phyloP scores from a whole-genome alignment of 202 grass and related monocot species.

The Bolboschoenoplectus hybrid region DNA sequence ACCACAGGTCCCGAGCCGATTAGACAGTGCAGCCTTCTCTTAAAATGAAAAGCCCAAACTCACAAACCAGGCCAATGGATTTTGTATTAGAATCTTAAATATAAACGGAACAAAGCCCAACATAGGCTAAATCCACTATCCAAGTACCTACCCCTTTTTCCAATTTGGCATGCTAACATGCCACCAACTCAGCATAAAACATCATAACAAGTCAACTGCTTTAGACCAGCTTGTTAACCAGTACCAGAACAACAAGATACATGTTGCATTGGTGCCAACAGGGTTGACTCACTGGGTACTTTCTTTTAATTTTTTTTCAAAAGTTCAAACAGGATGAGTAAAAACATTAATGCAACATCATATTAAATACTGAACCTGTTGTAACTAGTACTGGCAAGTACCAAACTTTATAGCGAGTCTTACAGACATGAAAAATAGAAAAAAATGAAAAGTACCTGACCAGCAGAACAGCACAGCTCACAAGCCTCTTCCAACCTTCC shows the following conservation, averaged over 20 bases:
- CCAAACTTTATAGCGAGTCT: not conserved
- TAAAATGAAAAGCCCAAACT: not conserved
- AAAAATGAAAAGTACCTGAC: constrained; percentile 51
- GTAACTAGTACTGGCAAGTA: constrained; percentile 7
- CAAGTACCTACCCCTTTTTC: no score
- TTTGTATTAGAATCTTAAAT: not conserved
- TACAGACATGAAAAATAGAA: constrained; percentile 11
- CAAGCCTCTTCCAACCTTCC: constrained; percentile 93
- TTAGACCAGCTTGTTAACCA: not conserved
- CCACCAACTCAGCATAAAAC: not conserved
- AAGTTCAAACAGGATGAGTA: not conserved
- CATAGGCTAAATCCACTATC: no score
- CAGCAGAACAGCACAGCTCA: constrained; percentile 92
- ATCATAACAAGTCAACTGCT: not conserved
- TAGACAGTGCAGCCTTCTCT: not conserved
- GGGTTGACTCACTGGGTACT: not conserved
- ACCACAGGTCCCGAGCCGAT: not conserved
- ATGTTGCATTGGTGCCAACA: not conserved
- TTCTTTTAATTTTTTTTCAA: not conserved
- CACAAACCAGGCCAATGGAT: not conserved
- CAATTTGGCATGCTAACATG: not conserved
- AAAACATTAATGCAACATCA: not conserved
- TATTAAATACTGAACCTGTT: not conserved
- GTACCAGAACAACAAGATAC: not conserved
- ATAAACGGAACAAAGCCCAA: not conserved